Percentiles rank a stretch among this genome's conserved stretches.
Evolutionary conservation across 179 eudicot species (phyloP).

Genomic region (Amaranthus tricolor): DNA sequence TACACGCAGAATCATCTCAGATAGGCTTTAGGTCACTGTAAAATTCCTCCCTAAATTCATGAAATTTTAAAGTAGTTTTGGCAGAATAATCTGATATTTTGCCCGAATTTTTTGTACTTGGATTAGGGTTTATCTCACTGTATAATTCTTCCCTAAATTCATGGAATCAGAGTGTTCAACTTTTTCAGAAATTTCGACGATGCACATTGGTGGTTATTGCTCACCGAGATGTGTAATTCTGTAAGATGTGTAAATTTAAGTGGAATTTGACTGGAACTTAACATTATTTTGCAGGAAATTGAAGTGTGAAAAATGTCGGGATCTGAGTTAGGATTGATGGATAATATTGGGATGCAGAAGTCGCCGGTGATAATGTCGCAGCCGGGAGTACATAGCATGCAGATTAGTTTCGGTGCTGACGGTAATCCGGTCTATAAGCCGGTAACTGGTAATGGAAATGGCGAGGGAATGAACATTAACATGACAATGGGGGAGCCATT

Average conservation of each 20-base stretch:
- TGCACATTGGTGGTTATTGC: neutral
- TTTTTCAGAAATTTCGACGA: neutral
- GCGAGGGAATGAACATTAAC: constrained; percentile 9
- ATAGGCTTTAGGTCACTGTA: too few relatives aligned
- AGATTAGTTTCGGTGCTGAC: constrained; percentile 29
- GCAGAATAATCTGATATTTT: constrained; percentile 1
- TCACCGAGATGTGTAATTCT: neutral
- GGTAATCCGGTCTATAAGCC: constrained; percentile 37
- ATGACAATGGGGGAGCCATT: constrained; percentile 17
- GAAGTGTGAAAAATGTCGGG: constrained; percentile 32
- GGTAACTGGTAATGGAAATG: constrained; percentile 25
- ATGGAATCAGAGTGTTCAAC: neutral
- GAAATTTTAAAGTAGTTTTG: neutral
- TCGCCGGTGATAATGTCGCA: constrained; percentile 20
- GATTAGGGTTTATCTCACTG: constrained; percentile 26
- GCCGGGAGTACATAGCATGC: constrained; percentile 40
- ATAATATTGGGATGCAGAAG: constrained; percentile 18
- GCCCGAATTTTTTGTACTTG: constrained; percentile 5
- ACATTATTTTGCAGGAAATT: constrained; percentile 16
- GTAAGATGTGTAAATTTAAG: neutral
- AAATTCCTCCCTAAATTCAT: neutral
- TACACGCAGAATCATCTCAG: too few relatives aligned
- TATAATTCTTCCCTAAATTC: constrained; percentile 9
- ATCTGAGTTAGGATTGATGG: constrained; percentile 34
- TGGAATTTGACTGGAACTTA: neutral